Conservation (phyloP, 331 rosid species). For the Quercus lobata region DNA sequence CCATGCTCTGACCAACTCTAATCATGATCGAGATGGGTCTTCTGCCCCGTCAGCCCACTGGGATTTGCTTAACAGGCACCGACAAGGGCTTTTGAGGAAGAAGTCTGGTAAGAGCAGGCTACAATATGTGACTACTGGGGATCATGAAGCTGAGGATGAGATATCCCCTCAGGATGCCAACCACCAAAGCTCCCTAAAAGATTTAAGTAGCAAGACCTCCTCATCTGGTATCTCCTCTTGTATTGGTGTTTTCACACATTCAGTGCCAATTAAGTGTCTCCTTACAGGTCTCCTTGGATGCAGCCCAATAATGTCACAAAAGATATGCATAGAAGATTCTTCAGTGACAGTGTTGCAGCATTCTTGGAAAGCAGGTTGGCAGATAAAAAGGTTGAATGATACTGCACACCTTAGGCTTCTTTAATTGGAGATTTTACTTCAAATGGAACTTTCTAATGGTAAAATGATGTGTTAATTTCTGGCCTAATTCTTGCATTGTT, state of each 20-base stretch:
- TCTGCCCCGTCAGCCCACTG: conserved; percentile 54
- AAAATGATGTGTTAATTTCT: conserved; percentile 1
- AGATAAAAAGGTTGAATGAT: conserved; percentile 80
- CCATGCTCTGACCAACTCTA: conserved; percentile 54
- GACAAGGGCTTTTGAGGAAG: conserved; percentile 68
- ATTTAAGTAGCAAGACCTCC: conserved; percentile 49
- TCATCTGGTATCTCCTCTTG: conserved; percentile 42
- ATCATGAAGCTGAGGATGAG: conserved; percentile 74
- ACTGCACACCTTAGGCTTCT: conserved; percentile 93
- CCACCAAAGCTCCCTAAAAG: conserved; percentile 55
- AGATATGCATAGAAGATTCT: conserved; percentile 86
- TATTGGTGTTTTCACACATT: conserved; percentile 75
- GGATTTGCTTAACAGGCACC: conserved; percentile 67
- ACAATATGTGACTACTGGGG: conserved; percentile 76
- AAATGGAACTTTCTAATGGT: neutral
- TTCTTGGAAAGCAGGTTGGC: conserved; percentile 93
- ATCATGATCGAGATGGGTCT: conserved; percentile 65
- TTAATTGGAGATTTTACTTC: conserved; percentile 29
- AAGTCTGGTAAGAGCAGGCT: conserved; percentile 94
- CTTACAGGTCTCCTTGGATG: conserved; percentile 90
- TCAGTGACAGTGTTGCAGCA: conserved; percentile 92
- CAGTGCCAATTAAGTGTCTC: conserved; percentile 82
- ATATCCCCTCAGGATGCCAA: conserved; percentile 50
- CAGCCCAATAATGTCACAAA: conserved; percentile 70
- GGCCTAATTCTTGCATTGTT: conserved; percentile 28